Base-by-base conservation (phyloP, 148 eudicot genomes). In the Camellia sinensis region DNA sequence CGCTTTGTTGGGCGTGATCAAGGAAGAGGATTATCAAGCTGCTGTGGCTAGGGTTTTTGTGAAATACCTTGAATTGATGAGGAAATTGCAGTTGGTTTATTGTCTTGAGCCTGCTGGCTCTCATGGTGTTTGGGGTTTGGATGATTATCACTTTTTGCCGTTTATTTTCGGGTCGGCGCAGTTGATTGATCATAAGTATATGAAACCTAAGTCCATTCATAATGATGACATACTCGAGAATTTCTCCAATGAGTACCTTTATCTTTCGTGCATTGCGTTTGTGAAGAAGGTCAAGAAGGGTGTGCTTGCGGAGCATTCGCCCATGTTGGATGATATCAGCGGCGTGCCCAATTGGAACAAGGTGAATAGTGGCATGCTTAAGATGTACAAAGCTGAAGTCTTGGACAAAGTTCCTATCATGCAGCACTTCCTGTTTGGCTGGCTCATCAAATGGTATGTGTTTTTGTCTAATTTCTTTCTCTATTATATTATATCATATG, bases 81-180 rank as follows among this genome's bases (percentile, higher is more conserved):
- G 97, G 85, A 90, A 85, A n/a, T 83, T 95, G 81, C 98, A 95
- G 84, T 75, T 95, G 50, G 88, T 87, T 17, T 95, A 95, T 57
- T 81, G 73, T 52, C 92, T 95, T 61, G 97, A 95, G 85, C 98
- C 98, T 8, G 98, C 97, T 2, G 98, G 97, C 45, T 93, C 97
- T 41, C 98, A 95, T 56, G 98, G 98, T 12, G 98, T 95, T 63
- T 95, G 98, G 98, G 98, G 98, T 12, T 89, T 95, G 9, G 98
- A 95, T 88, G 98, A 95, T 85, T 93, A 95, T 63, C 97, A 95
- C 73, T 95, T 93, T 62, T 79, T 95, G 79, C 97, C 98, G 0
- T 95, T 93, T 57, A 87, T 95, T 13, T 95, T 93, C 56, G 98
- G 98, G 53, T 85, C 98, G 0, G 91, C 98, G 3, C 98, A 95